Evolutionary conservation across 177 flowering plant species (phyloP), one percentile per base, ranked within the genome.

Genomic region (Tripterygium wilfordii): DNA sequence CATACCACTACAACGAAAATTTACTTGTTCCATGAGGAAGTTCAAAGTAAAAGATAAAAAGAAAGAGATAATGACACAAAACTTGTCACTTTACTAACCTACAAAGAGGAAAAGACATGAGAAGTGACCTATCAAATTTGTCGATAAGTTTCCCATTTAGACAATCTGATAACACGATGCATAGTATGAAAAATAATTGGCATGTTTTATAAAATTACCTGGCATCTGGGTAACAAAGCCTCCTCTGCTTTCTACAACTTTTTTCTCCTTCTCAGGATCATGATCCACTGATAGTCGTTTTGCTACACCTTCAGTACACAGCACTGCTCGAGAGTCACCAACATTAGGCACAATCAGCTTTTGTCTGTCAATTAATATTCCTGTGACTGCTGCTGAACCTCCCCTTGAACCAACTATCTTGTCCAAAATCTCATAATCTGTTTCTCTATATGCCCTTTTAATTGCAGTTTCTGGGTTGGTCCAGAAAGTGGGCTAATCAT

Each of bases 401-500:
- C 77, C 70, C 16, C 64, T 42, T 1, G 41, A 45, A 26, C 57
- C 55, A 14, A 40, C 62, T 0, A 62, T 54, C 2, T 39, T 41
- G 9, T 54, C 56, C 26, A 63, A 40, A 24, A 66, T 63, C 36
- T 66, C 49, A 2, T 55, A 49, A 37, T 66, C 58, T 5, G 63
- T 60, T 0, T 7, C 36, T 41, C 33, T 39, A 22, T 61, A 65
- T 5, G 64, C 66, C 36, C 36, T 57, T 58, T 40, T 48, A 14
- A 65, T 48, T 10, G 71, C 68, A 1, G 12, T 2, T 27, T 52
- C 16, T 0, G 75, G 66, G 22, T 45, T 40, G 5, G 40, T 42
- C 75, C 75, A 70, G 38, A 70, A 70, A 51, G 59, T 68, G 21
- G 48, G 47, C 61, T 56, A 15, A n/a, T n/a, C n/a, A n/a, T n/a